A percentile compares a stretch with the other conserved stretches of the same genome.
Conservation (phyloP, 2,329 filamentous ascomycete genomes). For the Fusarium tricinctum region DNA sequence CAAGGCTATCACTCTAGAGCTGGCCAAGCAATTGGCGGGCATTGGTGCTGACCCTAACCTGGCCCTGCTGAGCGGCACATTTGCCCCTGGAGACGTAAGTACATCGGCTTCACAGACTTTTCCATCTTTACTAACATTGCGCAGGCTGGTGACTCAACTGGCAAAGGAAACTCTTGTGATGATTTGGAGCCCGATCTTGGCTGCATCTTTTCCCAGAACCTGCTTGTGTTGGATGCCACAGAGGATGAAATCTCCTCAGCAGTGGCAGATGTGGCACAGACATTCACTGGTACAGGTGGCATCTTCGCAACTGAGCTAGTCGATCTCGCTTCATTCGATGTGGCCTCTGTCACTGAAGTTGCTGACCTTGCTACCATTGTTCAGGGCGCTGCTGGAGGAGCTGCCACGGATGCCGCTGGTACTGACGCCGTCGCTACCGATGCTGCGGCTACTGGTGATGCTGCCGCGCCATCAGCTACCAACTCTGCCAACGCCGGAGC, state of each 20-base stretch:
- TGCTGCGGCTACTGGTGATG: background rate
- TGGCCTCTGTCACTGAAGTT: conserved; percentile 4
- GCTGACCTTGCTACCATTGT: conserved; percentile 23
- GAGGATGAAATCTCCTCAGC: conserved; percentile 22
- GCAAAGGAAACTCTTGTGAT: conserved; percentile 20
- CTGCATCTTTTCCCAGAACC: conserved; percentile 16
- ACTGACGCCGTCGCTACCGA: background rate
- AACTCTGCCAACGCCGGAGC: no score
- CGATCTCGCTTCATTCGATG: background rate
- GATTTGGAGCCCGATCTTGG: conserved; percentile 15
- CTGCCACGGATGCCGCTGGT: background rate
- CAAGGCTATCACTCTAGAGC: conserved; percentile 22
- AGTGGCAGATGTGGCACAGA: background rate
- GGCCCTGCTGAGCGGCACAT: conserved; percentile 22
- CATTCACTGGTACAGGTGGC: conserved; percentile 21
- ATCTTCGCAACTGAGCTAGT: conserved; percentile 16
- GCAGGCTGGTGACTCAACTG: conserved; percentile 7
- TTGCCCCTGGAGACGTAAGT: conserved; percentile 30
- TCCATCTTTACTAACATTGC: background rate
- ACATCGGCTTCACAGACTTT: fast-evolving
- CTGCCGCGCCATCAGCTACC: background rate
- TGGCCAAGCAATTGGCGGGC: conserved; percentile 12
- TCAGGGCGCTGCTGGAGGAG: background rate
- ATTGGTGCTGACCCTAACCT: conserved; percentile 26
- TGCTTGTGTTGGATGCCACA: conserved; percentile 14